Conservation (phyloP, 1,139 yeast species). For the Kurtzmaniella natalensis region DNA sequence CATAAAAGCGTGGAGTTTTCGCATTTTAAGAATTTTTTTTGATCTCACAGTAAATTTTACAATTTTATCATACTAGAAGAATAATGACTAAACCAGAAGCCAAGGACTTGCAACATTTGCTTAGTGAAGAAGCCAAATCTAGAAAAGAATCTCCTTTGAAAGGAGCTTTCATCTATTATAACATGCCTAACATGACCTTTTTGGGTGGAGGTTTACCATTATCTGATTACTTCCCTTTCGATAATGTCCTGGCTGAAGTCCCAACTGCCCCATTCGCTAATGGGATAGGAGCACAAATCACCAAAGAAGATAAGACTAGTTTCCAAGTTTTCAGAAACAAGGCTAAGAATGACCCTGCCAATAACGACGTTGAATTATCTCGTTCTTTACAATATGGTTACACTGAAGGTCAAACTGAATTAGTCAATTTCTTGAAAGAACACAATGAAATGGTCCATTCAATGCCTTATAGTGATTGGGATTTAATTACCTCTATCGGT, state of each 20-base stretch:
- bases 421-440: conserved; percentile 63
- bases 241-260: conserved; percentile 60
- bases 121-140: conserved; percentile 73
- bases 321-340: conserved; percentile 43
- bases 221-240: conserved; percentile 89
- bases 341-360: conserved; percentile 26
- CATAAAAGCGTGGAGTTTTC: too few species aligned
- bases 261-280: conserved; percentile 73
- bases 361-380: conserved; percentile 65
- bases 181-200: conserved; percentile 73
- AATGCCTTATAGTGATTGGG: conserved; percentile 67
- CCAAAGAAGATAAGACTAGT: conserved; percentile 44
- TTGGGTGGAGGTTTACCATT: conserved; percentile 96
- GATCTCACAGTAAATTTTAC: too few species aligned
- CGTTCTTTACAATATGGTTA: conserved; percentile 89
- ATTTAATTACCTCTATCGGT: conserved; percentile 56
- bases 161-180: conserved; percentile 72
- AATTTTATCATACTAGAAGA: too few species aligned
- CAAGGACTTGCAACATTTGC: conserved; percentile 69
- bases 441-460: conserved; percentile 72
- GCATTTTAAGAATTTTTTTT: too few species aligned
- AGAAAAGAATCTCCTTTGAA: conserved; percentile 82
- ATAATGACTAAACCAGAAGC: conserved; percentile 26
- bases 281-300: conserved; percentile 70
- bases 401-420: conserved; percentile 75